These are phyloP conservation scores for Camellia lanceoleosa DNA, from an alignment of 148 eudicot genomes.

Conservation along the genomic window DNA sequence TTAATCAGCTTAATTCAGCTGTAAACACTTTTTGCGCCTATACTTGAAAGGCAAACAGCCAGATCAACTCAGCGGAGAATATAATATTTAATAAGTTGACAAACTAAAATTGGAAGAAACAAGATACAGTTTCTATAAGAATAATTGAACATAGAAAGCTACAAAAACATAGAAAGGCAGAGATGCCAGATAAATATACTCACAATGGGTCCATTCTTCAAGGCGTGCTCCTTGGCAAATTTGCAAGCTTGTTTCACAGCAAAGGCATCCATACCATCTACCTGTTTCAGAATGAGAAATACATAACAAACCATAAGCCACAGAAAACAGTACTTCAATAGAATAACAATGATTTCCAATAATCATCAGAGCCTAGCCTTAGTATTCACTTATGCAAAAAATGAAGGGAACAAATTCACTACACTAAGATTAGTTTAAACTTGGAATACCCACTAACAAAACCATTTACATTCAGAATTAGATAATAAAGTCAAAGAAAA, in stretches of 20 bases:
- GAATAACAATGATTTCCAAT: slow-evolving; percentile 1
- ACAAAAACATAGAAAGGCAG: not conserved
- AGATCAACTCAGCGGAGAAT: not conserved
- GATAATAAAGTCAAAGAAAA: slow-evolving; percentile 8
- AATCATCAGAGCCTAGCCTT: not conserved
- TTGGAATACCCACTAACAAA: not conserved
- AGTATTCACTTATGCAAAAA: slow-evolving; percentile 9
- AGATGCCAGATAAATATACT: slow-evolving; percentile 30
- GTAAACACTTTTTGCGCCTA: no score
- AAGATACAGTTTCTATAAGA: not conserved
- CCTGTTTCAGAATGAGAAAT: slow-evolving; percentile 39
- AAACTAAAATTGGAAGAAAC: not conserved
- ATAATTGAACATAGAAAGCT: not conserved
- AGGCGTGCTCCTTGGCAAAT: slow-evolving; percentile 88
- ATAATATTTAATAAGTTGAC: not conserved
- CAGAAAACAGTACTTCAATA: not conserved
- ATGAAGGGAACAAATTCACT: not conserved
- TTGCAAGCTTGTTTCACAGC: slow-evolving; percentile 96
- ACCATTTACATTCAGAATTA: slow-evolving; percentile 48
- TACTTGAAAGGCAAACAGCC: no score
- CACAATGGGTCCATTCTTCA: slow-evolving; percentile 98
- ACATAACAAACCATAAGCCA: not conserved
- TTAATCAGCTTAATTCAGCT: no score
- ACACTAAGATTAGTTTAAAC: not conserved
- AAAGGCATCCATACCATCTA: slow-evolving; percentile 98